Conservation (phyloP, 306 rosid species). For the Bauhinia variegata region DNA sequence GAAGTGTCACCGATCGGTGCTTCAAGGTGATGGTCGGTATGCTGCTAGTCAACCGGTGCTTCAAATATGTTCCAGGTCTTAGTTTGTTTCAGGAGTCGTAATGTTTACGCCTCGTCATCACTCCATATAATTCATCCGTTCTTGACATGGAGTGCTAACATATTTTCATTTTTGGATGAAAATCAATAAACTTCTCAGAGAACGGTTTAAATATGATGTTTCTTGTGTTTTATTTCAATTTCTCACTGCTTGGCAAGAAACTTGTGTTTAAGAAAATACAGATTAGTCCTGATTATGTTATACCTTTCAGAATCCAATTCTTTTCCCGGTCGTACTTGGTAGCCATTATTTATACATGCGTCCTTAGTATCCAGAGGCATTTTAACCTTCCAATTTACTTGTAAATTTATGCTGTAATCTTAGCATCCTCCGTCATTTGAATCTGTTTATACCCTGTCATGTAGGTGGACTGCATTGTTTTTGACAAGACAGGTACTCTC, state of each 20-base stretch:
- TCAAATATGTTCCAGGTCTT: slow-evolving; percentile 8
- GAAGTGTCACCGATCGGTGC: background rate
- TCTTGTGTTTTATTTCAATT: slow-evolving; percentile 8
- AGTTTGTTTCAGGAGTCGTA: background rate
- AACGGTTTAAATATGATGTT: background rate
- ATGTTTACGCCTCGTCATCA: background rate
- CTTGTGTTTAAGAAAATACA: too few relatives aligned
- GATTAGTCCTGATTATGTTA: slow-evolving; percentile 5
- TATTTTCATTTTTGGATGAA: slow-evolving; percentile 1
- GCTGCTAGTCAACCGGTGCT: background rate
- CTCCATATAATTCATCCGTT: background rate
- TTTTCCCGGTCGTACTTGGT: background rate
- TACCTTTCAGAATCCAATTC: background rate
- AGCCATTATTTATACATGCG: background rate
- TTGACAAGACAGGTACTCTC: slow-evolving; percentile 93
- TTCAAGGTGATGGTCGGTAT: too few relatives aligned
- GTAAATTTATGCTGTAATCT: too few relatives aligned
- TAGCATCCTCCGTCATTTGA: background rate
- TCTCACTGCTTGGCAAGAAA: background rate
- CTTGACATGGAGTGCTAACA: too few relatives aligned
- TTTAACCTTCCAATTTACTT: too few relatives aligned
- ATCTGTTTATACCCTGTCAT: slow-evolving; percentile 31
- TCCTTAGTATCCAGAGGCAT: slow-evolving; percentile 6
- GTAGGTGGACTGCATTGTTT: slow-evolving; percentile 86
- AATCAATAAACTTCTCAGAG: slow-evolving; percentile 2